Base-by-base conservation (phyloP, 2,329 filamentous ascomycete species). In the Sclerotinia borealis region DNA sequence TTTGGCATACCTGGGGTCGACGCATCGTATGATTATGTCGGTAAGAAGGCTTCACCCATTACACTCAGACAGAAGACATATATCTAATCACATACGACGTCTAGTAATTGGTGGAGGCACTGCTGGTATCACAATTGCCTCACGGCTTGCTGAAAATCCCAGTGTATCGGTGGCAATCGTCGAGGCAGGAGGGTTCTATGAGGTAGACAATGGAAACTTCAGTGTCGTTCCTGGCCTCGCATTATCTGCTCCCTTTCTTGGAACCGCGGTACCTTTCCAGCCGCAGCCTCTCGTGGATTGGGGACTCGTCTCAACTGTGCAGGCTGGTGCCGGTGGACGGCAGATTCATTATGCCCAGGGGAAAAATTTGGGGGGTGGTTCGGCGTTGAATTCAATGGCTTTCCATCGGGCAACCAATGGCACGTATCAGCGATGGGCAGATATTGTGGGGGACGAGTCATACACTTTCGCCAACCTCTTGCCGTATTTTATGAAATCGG, bases 381-480 rank as follows among this genome's bases (percentile, higher is more conserved):
- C n/a, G n/a, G n/a, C n/a, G n/a, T n/a, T n/a, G n/a, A n/a, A n/a
- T n/a, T n/a, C n/a, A n/a, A n/a, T n/a, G n/a, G n/a, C n/a, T n/a
- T n/a, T n/a, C n/a, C n/a, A 25, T 72, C 69, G 66, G 29, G 55
- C 45, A 8, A 67, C 68, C 13, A 49, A 34, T 19, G 65, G 55
- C 2, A 45, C 64, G 3, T 77, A 25, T 66, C 75, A 82, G 27
- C 72, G 76, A 47, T 82, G 80, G 81, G 78, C 75, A 3, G 69
- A 75, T 37, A 67, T 75, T 5, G 72, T 77, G 0, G 74, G 73
- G 2, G 79, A 83, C 61, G 54, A 76, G 0, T 70, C 74, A 3
- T 85, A 81, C 75, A 77, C 76, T 63, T 81, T 79, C 63, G 70
- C 79, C 6, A 76, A 76, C 11, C 75, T 83, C 41, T 72, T 79